Percentiles rank a stretch among this genome's conserved stretches.
Evolutionary conservation across 148 eudicot genomes (phyloP).

Genomic region (Heliamphora exappendiculata): DNA sequence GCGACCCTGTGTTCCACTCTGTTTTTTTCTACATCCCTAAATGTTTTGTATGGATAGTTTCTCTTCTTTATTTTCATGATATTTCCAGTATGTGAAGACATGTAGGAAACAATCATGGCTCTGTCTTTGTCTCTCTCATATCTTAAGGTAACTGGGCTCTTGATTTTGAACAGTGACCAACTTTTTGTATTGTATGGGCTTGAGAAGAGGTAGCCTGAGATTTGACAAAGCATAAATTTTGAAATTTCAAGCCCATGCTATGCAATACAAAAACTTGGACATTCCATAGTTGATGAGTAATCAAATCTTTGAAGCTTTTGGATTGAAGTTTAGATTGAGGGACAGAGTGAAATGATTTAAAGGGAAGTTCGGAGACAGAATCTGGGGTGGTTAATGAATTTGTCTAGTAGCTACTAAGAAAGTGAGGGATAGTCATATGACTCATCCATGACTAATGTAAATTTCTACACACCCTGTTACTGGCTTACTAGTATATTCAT

Average conservation of each 20-base stretch:
- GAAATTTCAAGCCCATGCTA: no score
- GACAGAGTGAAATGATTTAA: neutral
- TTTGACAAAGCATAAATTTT: no score
- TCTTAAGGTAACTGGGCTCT: neutral
- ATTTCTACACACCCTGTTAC: neutral
- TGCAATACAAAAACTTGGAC: no score
- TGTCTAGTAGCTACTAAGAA: no score
- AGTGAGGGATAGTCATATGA: neutral
- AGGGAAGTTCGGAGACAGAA: neutral
- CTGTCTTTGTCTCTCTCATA: neutral
- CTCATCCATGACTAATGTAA: neutral
- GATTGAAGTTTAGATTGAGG: neutral
- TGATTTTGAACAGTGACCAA: neutral
- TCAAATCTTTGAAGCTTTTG: neutral
- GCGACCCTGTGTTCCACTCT: no score
- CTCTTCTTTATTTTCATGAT: no score
- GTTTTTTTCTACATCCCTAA: no score
- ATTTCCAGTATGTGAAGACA: no score
- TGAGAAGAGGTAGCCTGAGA: no score
- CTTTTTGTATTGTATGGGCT: neutral
- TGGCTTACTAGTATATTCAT: neutral
- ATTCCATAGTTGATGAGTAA: neutral
- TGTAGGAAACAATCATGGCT: neutral
- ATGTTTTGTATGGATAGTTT: no score
- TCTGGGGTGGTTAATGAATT: no score